A percentile compares a stretch with the other conserved stretches of the same genome.
These are phyloP conservation scores for Bathelium albidoporum DNA, from an alignment of 495 filamentous ascomycete species.

Conservation along the genomic window DNA sequence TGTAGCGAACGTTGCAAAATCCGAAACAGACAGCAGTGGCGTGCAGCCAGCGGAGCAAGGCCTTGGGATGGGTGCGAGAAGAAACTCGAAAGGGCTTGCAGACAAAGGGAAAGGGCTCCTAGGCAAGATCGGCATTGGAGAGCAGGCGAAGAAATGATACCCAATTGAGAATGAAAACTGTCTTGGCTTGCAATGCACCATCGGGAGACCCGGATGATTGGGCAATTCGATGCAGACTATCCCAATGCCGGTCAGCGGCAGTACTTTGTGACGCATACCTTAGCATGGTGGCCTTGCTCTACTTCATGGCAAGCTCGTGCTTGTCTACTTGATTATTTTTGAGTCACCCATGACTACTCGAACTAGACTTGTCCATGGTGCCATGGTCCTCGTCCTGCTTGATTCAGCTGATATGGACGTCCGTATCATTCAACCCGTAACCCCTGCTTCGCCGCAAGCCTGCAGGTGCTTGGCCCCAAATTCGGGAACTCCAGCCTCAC, in stretches of 20 bases:
- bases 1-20: slow-evolving; percentile 1
- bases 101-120: slow-evolving; percentile 21
- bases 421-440: background rate
- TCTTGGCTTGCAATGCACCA: too few species aligned
- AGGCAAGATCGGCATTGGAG: slow-evolving; percentile 14
- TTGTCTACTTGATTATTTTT: background rate
- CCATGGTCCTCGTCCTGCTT: too few species aligned
- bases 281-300: background rate
- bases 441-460: background rate
- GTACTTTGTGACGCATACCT: background rate
- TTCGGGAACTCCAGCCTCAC: background rate
- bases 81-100: slow-evolving; percentile 14
- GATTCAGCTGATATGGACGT: background rate
- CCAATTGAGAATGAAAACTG: too few species aligned
- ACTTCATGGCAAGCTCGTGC: background rate
- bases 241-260: background rate
- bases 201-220: too few species aligned
- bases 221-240: slow-evolving; percentile 9
- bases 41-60: slow-evolving; percentile 1
- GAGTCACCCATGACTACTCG: background rate
- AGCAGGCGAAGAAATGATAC: slow-evolving; percentile 3
- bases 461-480: background rate
- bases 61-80: slow-evolving; percentile 7
- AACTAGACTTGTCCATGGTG: background rate
- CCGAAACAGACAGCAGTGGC: background rate